These are phyloP conservation scores for Passalora sequoiae DNA, from an alignment of 2,329 filamentous ascomycete species.

Conservation along the genomic window DNA sequence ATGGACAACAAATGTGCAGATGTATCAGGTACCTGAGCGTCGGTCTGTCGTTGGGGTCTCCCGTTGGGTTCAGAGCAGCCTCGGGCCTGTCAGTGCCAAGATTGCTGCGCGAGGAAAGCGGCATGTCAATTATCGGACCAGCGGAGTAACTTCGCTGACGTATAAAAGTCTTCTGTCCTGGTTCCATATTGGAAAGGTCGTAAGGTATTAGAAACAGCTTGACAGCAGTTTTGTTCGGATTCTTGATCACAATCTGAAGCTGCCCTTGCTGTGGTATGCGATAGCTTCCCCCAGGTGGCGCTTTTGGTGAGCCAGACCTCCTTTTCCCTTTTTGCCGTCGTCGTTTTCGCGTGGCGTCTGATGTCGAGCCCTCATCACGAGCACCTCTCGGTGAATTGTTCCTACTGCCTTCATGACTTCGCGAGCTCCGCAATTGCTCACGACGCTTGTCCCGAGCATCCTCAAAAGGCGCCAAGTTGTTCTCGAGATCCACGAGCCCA, in stretches of 20 bases:
- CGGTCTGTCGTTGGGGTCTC: conserved; percentile 57
- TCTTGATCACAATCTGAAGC: conserved; percentile 94
- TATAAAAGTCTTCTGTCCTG: conserved; percentile 92
- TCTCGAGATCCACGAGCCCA: conserved; percentile 84
- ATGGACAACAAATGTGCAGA: conserved; percentile 83
- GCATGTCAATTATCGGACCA: conserved; percentile 74
- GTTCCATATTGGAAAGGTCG: conserved; percentile 84
- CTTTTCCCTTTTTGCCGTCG: conserved; percentile 53
- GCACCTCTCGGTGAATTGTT: conserved; percentile 23
- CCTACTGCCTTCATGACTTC: conserved; percentile 28
- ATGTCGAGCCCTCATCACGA: conserved; percentile 21
- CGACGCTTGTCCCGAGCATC: conserved; percentile 30
- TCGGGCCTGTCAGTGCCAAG: conserved; percentile 51
- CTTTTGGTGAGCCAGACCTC: conserved; percentile 52
- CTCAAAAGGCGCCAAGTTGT: conserved; percentile 53
- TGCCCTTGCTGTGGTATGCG: conserved; percentile 91
- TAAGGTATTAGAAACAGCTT: conserved; percentile 94
- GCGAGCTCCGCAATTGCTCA: conserved; percentile 24
- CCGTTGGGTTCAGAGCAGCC: conserved; percentile 47
- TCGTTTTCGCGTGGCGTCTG: conserved; percentile 24
- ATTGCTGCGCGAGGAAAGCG: conserved; percentile 44
- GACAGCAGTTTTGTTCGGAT: conserved; percentile 95
- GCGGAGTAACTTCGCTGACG: conserved; percentile 89
- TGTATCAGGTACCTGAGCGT: conserved; percentile 87
- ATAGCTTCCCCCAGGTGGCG: conserved; percentile 82